Conservation (phyloP, 1,139 yeast genomes). For the Nakaseomyces sp. region DNA sequence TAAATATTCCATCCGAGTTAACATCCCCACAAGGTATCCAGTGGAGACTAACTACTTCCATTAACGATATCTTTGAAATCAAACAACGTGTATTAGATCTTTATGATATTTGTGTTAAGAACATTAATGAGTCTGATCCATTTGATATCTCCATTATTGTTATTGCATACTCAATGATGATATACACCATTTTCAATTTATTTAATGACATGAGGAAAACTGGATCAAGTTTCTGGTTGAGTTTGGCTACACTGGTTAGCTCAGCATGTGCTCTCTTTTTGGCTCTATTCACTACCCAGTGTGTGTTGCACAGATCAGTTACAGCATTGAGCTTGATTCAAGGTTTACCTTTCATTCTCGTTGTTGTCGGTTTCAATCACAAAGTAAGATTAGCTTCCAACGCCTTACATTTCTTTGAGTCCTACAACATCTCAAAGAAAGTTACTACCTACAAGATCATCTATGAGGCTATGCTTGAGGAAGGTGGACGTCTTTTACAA, state of each 20-base stretch:
- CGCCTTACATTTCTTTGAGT: conserved; percentile 29
- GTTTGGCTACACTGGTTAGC: conserved; percentile 69
- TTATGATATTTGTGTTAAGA: conserved; percentile 40
- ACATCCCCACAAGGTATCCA: conserved; percentile 38
- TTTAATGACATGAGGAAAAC: conserved; percentile 70
- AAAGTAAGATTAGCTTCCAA: conserved; percentile 66
- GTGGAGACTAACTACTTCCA: conserved; percentile 57
- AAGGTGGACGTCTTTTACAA: conserved; percentile 63
- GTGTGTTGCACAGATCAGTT: conserved; percentile 45
- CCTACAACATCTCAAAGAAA: conserved; percentile 28
- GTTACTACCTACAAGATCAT: conserved; percentile 35
- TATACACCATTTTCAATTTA: conserved; percentile 71
- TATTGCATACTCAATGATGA: conserved; percentile 82
- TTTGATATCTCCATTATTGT: conserved; percentile 78
- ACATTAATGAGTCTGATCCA: conserved; percentile 71
- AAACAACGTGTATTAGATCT: conserved; percentile 48
- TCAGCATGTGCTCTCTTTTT: conserved; percentile 81
- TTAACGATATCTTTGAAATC: conserved; percentile 56
- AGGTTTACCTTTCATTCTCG: conserved; percentile 89
- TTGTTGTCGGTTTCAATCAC: conserved; percentile 87
- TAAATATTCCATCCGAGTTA: conserved; percentile 20
- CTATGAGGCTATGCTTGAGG: conserved; percentile 52
- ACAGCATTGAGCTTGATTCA: conserved; percentile 75
- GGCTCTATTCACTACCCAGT: conserved; percentile 60
- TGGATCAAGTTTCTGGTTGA: conserved; percentile 88